A percentile compares a stretch with the other conserved stretches of the same genome.
Evolutionary conservation across 768 basidiomycete genomes (phyloP).

Genomic region (Harrya chromipes): DNA sequence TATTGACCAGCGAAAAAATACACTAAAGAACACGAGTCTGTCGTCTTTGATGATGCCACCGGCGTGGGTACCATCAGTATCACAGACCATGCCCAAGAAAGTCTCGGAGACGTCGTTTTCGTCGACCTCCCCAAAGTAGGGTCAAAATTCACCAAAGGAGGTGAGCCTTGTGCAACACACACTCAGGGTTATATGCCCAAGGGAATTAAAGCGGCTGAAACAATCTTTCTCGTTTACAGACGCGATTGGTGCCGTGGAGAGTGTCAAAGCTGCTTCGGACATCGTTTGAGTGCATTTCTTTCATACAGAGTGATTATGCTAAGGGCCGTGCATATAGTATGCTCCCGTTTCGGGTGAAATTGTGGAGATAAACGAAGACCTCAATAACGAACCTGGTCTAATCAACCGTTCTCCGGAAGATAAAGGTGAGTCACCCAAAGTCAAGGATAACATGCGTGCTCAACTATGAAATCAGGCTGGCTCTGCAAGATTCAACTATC

Average conservation of each 20-base stretch:
- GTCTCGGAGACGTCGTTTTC: constrained; percentile 95
- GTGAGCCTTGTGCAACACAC: constrained; percentile 43
- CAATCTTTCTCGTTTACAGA: constrained; percentile 40
- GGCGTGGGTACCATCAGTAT: constrained; percentile 80
- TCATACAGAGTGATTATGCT: constrained; percentile 7
- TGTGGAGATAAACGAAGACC: constrained; percentile 69
- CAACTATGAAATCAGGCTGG: constrained; percentile 63
- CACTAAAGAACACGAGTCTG: constrained; percentile 85
- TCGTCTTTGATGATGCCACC: constrained; percentile 73
- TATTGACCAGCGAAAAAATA: constrained; percentile 63
- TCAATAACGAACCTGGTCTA: constrained; percentile 68
- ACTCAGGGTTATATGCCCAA: neutral
- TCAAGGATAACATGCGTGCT: neutral
- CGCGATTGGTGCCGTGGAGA: constrained; percentile 88
- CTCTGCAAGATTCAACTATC: constrained; percentile 89
- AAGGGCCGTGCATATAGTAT: constrained; percentile 48
- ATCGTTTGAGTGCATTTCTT: constrained; percentile 53
- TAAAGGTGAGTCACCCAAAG: constrained; percentile 54
- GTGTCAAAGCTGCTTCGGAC: constrained; percentile 95
- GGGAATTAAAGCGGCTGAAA: constrained; percentile 7
- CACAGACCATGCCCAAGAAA: constrained; percentile 88
- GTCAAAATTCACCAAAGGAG: constrained; percentile 61
- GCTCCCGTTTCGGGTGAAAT: constrained; percentile 89
- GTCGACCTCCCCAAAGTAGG: constrained; percentile 82
- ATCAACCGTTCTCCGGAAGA: constrained; percentile 87